Evolutionary conservation across 768 basidiomycete species (phyloP).

Genomic region (Leucogyrophana mollusca): DNA sequence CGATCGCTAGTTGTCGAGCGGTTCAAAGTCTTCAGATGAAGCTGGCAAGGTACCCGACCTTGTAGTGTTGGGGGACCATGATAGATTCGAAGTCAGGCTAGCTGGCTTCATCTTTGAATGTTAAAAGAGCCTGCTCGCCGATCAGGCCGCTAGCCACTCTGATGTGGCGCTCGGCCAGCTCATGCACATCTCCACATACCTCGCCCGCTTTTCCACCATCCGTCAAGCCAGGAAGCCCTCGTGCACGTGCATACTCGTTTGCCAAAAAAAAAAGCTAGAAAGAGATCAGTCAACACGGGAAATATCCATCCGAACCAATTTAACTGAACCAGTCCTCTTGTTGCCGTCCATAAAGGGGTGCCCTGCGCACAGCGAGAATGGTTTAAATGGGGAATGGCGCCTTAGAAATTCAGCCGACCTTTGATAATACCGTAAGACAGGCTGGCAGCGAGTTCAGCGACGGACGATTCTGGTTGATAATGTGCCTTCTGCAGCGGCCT

Average conservation of each 20-base stretch:
- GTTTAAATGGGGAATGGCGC: too few relatives aligned
- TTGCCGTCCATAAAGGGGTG: slow-evolving; percentile 31
- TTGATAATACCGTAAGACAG: background rate
- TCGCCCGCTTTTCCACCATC: background rate
- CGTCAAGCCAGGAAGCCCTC: slow-evolving; percentile 30
- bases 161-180: slow-evolving; percentile 17
- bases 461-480: background rate
- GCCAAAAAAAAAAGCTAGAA: slow-evolving; percentile 32
- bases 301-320: background rate
- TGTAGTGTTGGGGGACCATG: too few relatives aligned
- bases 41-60: too few relatives aligned
- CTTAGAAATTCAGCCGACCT: too few relatives aligned
- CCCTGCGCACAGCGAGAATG: slow-evolving; percentile 4
- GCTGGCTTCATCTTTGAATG: background rate
- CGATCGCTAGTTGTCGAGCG: too few relatives aligned
- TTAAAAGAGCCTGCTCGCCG: slow-evolving; percentile 13
- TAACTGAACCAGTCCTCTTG: slow-evolving; percentile 18
- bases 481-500: too few relatives aligned
- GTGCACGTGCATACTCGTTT: slow-evolving; percentile 31
- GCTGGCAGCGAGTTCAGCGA: background rate
- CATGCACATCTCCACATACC: background rate
- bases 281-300: background rate
- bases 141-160: slow-evolving; percentile 15
- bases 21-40: too few relatives aligned
- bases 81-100: too few relatives aligned